Evolutionary conservation across 2,329 filamentous ascomycete genomes (phyloP).

Genomic region (Monosporascus ibericus): DNA sequence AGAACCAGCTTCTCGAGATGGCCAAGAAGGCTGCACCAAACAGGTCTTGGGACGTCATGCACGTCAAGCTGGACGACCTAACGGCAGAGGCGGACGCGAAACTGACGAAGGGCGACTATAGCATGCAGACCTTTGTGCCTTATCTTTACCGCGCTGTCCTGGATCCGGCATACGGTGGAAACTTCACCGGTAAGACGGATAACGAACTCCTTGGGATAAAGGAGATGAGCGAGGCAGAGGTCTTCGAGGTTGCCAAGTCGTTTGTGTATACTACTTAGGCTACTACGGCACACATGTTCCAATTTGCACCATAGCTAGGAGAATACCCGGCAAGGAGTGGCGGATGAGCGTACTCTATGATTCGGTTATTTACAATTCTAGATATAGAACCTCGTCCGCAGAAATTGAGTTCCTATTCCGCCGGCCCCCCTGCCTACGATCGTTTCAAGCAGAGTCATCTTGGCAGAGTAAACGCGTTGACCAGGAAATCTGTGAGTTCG

Average conservation of each 20-base stretch:
- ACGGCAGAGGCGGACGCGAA: constrained; percentile 22
- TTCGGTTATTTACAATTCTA: no score
- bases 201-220: not conserved
- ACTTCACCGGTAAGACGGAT: not conserved
- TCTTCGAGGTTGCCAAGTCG: not conserved
- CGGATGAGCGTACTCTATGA: not conserved
- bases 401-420: no score
- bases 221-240: not conserved
- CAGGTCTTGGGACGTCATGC: constrained; percentile 15
- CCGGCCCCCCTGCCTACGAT: no score
- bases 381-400: no score
- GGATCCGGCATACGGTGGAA: constrained; percentile 22
- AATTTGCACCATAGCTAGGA: no score
- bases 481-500: no score
- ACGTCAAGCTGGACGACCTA: constrained; percentile 18
- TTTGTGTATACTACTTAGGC: not conserved
- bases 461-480: no score
- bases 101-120: constrained; percentile 23
- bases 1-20: constrained; percentile 41
- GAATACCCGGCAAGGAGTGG: not conserved
- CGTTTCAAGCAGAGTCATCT: no score
- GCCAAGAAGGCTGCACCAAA: constrained; percentile 14
- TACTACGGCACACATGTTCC: no score
- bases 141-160: constrained; percentile 27
- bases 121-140: constrained; percentile 15